Evolutionary conservation across 352 stramenopile genomes (phyloP).

Genomic region (Thalassiosira allenii): DNA sequence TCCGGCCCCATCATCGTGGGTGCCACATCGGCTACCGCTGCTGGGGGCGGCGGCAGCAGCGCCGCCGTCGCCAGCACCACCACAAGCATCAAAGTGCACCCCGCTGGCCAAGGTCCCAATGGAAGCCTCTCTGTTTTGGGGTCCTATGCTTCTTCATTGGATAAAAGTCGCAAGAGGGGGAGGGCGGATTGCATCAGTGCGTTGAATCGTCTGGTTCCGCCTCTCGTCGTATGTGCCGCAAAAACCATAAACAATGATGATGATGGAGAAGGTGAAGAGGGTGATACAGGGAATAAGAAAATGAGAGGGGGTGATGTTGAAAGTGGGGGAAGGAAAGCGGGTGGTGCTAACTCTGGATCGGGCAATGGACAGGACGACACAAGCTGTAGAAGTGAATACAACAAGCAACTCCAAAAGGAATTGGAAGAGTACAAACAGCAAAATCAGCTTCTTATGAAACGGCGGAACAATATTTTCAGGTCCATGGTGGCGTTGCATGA

Average conservation of each 20-base stretch:
- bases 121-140: conserved; percentile 42
- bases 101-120: conserved; percentile 33
- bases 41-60: conserved; percentile 20
- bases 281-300: neutral
- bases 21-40: neutral
- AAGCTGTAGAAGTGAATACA: conserved; percentile 13
- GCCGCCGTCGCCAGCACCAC: neutral
- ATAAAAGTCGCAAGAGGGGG: conserved; percentile 26
- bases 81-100: conserved; percentile 18
- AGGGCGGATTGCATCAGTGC: conserved; percentile 24
- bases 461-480: conserved; percentile 36
- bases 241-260: conserved; percentile 10
- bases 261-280: conserved; percentile 5
- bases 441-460: conserved; percentile 42
- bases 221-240: conserved; percentile 39
- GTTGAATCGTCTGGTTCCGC: conserved; percentile 40
- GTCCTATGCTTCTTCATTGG: conserved; percentile 2
- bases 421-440: conserved; percentile 35
- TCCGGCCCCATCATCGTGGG: conserved; percentile 32
- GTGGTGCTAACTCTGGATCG: neutral
- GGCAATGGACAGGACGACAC: neutral
- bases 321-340: neutral
- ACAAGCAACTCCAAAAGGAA: conserved; percentile 32
- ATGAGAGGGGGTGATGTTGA: conserved; percentile 5
- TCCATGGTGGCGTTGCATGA: conserved; percentile 49